phyloP scores from a whole-genome alignment of 257 asterid genomes.

The Solanum gracilifrons region DNA sequence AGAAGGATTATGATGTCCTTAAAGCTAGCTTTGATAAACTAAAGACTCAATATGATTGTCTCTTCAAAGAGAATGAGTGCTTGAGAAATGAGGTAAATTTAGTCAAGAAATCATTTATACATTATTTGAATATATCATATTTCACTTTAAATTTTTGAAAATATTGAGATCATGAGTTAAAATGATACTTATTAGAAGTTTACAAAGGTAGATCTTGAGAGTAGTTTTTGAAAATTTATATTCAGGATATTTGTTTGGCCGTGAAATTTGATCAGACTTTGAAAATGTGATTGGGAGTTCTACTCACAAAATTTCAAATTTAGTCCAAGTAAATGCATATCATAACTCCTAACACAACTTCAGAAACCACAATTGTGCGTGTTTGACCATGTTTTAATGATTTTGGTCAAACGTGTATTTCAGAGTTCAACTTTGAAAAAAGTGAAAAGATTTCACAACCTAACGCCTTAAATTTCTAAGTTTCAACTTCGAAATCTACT shows the following conservation, averaged over 20 bases:
- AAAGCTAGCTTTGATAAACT: conserved; percentile 41
- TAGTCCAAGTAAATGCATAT: neutral
- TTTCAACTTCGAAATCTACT: too few relatives aligned
- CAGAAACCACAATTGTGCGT: too few relatives aligned
- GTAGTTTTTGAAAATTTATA: too few relatives aligned
- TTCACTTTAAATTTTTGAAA: neutral
- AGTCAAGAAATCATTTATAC: neutral
- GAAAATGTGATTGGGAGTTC: neutral
- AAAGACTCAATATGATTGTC: neutral
- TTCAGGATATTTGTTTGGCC: neutral
- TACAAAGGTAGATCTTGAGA: neutral
- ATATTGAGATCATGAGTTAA: neutral
- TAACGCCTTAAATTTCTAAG: neutral
- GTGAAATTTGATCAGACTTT: neutral
- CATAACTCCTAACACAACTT: neutral
- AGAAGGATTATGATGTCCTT: conserved; percentile 16
- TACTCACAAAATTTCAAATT: neutral
- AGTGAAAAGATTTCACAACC: too few relatives aligned
- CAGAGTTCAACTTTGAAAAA: neutral
- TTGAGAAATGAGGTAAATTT: conserved; percentile 47
- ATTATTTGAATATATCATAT: neutral
- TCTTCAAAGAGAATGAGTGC: conserved; percentile 39
- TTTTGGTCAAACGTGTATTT: neutral
- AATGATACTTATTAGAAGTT: neutral
- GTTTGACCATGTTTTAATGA: neutral